Evolutionary conservation across 495 filamentous ascomycete genomes (phyloP), one percentile per base, ranked within the genome.

Genomic region (Pyrenula aspistea): DNA sequence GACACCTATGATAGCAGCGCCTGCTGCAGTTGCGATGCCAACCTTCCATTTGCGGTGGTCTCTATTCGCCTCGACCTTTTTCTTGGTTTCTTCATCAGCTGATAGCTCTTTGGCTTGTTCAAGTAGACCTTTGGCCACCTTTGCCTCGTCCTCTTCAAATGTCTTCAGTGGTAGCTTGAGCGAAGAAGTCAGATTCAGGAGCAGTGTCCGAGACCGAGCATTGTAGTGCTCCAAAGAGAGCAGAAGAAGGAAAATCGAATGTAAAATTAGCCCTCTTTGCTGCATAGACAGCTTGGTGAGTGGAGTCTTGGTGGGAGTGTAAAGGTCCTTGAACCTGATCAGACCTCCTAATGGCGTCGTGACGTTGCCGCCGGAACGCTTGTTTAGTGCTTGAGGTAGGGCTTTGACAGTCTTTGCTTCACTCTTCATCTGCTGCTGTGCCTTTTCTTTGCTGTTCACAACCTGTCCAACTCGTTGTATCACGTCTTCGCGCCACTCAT

Each of bases 151-250:
- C 31, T 83, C 77, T 20, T 82, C 76, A 15, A 95, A 71, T 24
- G 84, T 67, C 48, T 79, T 77, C 11, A 85, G 71, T 1, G 83
- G 79, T 12, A 95, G 68, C 15, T 77, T 69, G 2, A 95, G 68
- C 15, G 85, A 88, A 10, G 85, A 84, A 10, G 84, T 70, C 11
- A 91, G 67, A 61, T 85, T 74, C 10, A 91, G 65, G 25, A 96
- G 77, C 10, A 95, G 67, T 15, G 91, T 77, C 19, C 90, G 80
- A 2, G 89, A 90, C 54, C 86, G 82, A 10, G 86, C 79, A 56
- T 76, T 77, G 65, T 96, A 95, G 55, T 88, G 80, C 64, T 93
- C 84, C n/a, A 95, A 66, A 4, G 87, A 90, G 21, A 96, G 73
- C 22, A 92, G 61, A 21, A 95, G 68, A 8, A 95, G 73, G 2